Evolutionary conservation across 768 basidiomycete species (phyloP).

Genomic region (Lactarius pseudohatsudake): DNA sequence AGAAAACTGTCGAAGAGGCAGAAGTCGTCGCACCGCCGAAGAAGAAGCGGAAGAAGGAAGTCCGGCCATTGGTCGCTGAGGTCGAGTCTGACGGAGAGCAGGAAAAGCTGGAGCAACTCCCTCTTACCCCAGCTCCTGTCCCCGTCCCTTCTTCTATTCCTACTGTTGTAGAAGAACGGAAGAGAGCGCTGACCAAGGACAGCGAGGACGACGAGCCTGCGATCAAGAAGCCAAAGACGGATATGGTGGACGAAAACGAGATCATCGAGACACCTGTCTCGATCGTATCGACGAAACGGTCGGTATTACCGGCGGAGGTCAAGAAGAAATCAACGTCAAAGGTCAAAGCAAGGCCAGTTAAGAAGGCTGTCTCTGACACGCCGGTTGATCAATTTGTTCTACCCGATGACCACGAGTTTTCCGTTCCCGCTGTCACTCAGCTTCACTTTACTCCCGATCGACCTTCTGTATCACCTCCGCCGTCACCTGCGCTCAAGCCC

Average conservation of each 20-base stretch:
- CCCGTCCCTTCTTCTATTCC: slow-evolving; percentile 27
- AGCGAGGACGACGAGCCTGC: slow-evolving; percentile 42
- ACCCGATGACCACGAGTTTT: slow-evolving; percentile 49
- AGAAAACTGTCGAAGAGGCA: slow-evolving; percentile 37
- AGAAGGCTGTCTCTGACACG: slow-evolving; percentile 30
- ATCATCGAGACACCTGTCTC: slow-evolving; percentile 25
- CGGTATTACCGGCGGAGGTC: slow-evolving; percentile 28
- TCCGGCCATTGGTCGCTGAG: slow-evolving; percentile 40
- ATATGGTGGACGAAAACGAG: slow-evolving; percentile 24
- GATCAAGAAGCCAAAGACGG: slow-evolving; percentile 43
- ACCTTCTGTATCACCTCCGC: slow-evolving; percentile 52
- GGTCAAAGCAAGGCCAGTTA: slow-evolving; percentile 42
- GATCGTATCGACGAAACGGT: slow-evolving; percentile 18
- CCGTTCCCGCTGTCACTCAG: slow-evolving; percentile 50
- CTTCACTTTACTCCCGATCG: slow-evolving; percentile 47
- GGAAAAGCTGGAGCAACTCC: slow-evolving; percentile 24
- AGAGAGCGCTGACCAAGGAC: slow-evolving; percentile 35
- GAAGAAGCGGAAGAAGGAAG: slow-evolving; percentile 60
- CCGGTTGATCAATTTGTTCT: slow-evolving; percentile 50
- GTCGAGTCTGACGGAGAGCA: slow-evolving; percentile 66
- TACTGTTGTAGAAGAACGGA: slow-evolving; percentile 31
- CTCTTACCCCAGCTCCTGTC: slow-evolving; percentile 33
- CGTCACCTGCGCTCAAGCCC: slow-evolving; percentile 42
- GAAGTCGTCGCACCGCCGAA: slow-evolving; percentile 46
- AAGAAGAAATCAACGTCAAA: slow-evolving; percentile 42